Base-by-base conservation (phyloP, 2,329 filamentous ascomycete genomes). In the Neonectria punicea region DNA sequence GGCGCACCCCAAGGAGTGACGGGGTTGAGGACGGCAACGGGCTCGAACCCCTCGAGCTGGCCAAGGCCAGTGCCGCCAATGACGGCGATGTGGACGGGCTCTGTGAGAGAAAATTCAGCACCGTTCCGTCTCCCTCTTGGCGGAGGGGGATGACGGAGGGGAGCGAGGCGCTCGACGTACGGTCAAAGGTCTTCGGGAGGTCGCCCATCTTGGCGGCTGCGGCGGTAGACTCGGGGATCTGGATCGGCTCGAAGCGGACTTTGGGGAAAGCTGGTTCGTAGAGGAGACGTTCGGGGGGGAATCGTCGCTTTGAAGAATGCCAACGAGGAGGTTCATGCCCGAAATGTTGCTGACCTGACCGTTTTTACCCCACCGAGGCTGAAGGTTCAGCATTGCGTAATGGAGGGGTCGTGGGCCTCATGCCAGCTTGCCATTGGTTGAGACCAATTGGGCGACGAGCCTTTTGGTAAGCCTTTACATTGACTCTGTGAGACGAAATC, bases 21-120 rank as follows among this genome's bases (percentile, higher is more conserved):
- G 60, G 93, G 85, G 73, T 90, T 90, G 72, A 99, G 83, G 30
- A 87, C 87, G 28, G 95, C 94, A 67, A 97, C 90, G 75, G 93
- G 92, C 20, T 89, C 91, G 85, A 96, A 98, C 80, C 92, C 91
- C 30, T 93, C 91, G 71, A 99, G 91, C 73, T 93, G 90, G 79
- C 92, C 90, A 68, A 99, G 91, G 59, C 96, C 96, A 43, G 96
- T 99, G 74, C 96, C 96, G 80, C 94, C 94, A 72, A 97, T 94
- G 60, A 97, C 92, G 78, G 92, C 95, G 76, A 98, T 96, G 72
- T 90, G 89, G 74, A 97, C 90, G 58, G 90, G 87, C 58, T 85
- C 90, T 92, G 58, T 16, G 56, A 68, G 57, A 67, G 55, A 53
- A 55, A 53, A 25, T 36, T 73, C 54, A 70, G 69, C 58, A 65